Evolutionary conservation across 805 yeast genomes (phyloP).

Genomic region (Myxozyma lipomycoides): DNA sequence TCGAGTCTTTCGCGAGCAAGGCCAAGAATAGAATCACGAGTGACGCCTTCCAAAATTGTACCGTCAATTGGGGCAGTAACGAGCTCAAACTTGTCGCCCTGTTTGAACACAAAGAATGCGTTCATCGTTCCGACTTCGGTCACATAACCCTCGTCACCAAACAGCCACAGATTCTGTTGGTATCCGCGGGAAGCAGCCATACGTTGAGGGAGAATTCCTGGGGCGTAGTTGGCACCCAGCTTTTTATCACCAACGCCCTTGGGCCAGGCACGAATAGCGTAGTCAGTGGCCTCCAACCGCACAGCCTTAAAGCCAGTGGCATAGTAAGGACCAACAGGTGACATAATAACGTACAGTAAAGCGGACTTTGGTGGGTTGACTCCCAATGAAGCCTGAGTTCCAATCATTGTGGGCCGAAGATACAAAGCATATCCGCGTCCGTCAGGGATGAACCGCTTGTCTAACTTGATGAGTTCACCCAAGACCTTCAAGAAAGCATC

Average conservation of each 20-base stretch:
- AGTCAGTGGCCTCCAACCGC: conserved; percentile 87
- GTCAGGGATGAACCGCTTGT: conserved; percentile 73
- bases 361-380: conserved; percentile 81
- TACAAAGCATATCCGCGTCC: conserved; percentile 88
- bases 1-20: conserved; percentile 74
- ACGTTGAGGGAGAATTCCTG: conserved; percentile 84
- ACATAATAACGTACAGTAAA: conserved; percentile 76
- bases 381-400: conserved; percentile 85
- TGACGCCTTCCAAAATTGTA: conserved; percentile 93
- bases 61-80: conserved; percentile 97
- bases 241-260: conserved; percentile 97
- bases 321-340: conserved; percentile 97
- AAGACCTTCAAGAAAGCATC: conserved; percentile 73
- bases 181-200: conserved; percentile 89
- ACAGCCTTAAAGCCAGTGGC: conserved; percentile 96
- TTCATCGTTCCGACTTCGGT: conserved; percentile 99
- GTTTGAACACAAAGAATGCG: conserved; percentile 78
- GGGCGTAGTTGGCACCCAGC: conserved; percentile 97
- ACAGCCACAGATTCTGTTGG: conserved; percentile 95
- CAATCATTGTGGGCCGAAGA: conserved; percentile 92
- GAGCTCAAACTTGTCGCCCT: conserved; percentile 81
- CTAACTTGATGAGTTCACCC: conserved; percentile 70
- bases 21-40: conserved; percentile 80
- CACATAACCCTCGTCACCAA: conserved; percentile 79
- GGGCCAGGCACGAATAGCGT: conserved; percentile 98